Evolutionary conservation across 306 rosid species (phyloP), one percentile per base, ranked within the genome.

Genomic region (Gynostemma pentaphyllum): DNA sequence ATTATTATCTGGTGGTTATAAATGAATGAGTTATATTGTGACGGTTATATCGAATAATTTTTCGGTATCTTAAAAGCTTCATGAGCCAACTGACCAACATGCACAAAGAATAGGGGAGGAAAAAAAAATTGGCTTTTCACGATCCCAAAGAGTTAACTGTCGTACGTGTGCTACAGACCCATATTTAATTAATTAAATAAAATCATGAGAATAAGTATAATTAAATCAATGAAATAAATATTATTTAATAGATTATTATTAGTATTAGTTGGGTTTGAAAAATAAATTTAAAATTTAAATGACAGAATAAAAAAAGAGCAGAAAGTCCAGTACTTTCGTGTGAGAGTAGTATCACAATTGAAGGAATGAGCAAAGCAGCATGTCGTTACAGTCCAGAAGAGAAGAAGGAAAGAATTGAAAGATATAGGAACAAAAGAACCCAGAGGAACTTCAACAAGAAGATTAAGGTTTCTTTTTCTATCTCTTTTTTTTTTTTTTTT

Each of bases 401-500:
- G 80, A 94, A 84, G 86, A 94, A 81, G 28, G 76, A 78, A 34
- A 82, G 90, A 65, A 88, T 94, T 61, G 94, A 94, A 70, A 88
- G 97, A 73, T 94, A 94, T 32, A 79, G 75, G 72, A 81, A 12
- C 74, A 94, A 88, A 77, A 87, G 94, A 64, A 83, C 78, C 70
- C 87, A 76, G 74, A 84, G 99, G 78, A 94, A 94, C 78, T 94
- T 94, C 87, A 86, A 76, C 85, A 94, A 88, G 83, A 94, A 85
- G 74, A 86, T 94, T 46, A 88, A 94, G 99, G 99, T 84, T 22
- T 10, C n/a, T 27, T 29, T 12, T 42, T 63, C 68, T 55, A 2
- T 32, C 26, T 34, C 5, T 19, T 36, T 36, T 60, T 60, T 32
- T 57, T 57, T 45, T 57, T 19, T 60, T 11, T 59, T 47, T 19